Conservation (phyloP, 805 yeast species). For the Ogataea sp. region DNA sequence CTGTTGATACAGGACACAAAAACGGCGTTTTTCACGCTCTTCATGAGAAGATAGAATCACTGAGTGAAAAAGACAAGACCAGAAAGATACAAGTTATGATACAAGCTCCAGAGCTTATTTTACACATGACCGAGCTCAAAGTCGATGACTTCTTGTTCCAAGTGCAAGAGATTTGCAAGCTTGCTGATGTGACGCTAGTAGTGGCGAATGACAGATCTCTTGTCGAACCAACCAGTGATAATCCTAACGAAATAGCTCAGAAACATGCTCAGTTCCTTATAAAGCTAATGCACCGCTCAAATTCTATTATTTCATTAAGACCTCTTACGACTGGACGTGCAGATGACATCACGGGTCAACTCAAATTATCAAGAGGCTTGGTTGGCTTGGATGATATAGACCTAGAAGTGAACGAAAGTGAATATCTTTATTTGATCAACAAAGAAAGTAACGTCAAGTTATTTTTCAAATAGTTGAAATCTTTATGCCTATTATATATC, state of each 20-base stretch:
- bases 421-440: constrained; percentile 50
- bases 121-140: constrained; percentile 10
- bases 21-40: background rate
- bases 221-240: constrained; percentile 10
- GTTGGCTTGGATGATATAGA: constrained; percentile 18
- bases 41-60: background rate
- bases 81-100: constrained; percentile 2
- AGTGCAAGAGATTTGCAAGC: constrained; percentile 10
- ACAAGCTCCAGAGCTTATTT: constrained; percentile 19
- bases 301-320: constrained; percentile 44
- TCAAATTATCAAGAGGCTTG: constrained; percentile 54
- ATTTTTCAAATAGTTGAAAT: constrained; percentile 29
- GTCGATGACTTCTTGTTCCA: constrained; percentile 9
- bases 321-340: constrained; percentile 80
- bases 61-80: background rate
- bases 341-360: constrained; percentile 68
- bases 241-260: constrained; percentile 13
- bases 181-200: constrained; percentile 17
- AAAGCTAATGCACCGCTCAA: constrained; percentile 42
- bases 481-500: background rate
- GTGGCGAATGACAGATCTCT: constrained; percentile 13
- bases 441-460: constrained; percentile 44
- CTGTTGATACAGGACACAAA: constrained; percentile 5
- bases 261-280: constrained; percentile 39
- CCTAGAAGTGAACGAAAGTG: constrained; percentile 41